These are phyloP conservation scores for Sporothrix luriei DNA, from an alignment of 2,329 filamentous ascomycete genomes.

Conservation along the genomic window DNA sequence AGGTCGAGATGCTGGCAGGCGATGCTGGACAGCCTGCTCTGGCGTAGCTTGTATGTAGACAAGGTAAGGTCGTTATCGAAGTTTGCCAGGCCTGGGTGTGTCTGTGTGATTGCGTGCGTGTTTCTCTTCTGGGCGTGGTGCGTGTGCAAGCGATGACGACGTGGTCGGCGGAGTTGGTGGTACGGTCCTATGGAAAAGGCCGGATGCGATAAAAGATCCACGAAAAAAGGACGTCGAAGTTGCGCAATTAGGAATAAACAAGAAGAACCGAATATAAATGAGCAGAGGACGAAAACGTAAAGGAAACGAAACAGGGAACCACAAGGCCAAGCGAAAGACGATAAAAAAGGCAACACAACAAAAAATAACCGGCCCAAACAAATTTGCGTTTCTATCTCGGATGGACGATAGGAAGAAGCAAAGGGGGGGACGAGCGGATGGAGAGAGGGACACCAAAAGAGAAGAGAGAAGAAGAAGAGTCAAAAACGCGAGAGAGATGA, in stretches of 20 bases:
- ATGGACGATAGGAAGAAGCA: not conserved
- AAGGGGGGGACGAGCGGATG: slow-evolving; percentile 26
- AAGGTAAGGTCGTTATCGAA: slow-evolving; percentile 21
- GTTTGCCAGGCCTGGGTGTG: slow-evolving; percentile 6
- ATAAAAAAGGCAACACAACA: slow-evolving; percentile 14
- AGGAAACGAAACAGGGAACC: not conserved
- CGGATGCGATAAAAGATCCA: slow-evolving; percentile 13
- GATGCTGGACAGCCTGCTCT: slow-evolving; percentile 8
- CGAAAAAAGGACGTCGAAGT: not conserved
- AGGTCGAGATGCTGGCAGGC: not conserved
- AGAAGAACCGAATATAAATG: not conserved
- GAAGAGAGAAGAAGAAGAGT: slow-evolving; percentile 14
- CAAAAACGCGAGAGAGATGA: slow-evolving; percentile 5
- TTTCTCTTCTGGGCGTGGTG: not conserved
- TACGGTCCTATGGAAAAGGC: slow-evolving; percentile 26
- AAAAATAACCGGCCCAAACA: slow-evolving; percentile 12
- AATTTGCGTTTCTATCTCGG: slow-evolving; percentile 16
- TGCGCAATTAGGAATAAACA: slow-evolving; percentile 24
- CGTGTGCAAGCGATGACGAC: slow-evolving; percentile 26
- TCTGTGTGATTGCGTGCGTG: slow-evolving; percentile 21
- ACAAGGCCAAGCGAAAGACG: slow-evolving; percentile 16
- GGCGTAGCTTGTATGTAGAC: not conserved
- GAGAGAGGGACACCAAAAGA: slow-evolving; percentile 1
- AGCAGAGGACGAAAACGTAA: slow-evolving; percentile 14
- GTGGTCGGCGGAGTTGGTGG: slow-evolving; percentile 16